Base-by-base conservation (phyloP, 2,329 filamentous ascomycete species). In the Metarhizium robertsii region DNA sequence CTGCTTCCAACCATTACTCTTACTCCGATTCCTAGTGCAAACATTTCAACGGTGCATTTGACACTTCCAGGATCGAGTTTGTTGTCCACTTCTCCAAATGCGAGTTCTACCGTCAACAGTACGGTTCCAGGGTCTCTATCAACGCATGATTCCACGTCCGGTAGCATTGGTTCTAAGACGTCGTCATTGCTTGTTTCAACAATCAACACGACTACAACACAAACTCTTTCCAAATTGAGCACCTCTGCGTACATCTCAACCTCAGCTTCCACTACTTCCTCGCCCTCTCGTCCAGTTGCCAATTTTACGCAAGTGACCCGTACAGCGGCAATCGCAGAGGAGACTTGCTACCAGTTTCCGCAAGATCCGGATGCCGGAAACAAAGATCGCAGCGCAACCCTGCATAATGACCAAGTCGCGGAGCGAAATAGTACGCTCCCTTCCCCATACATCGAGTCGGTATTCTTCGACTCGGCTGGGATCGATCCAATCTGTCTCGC, bases 371-470 rank as follows among this genome's bases (percentile, higher is more conserved):
- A 60, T 16, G 20, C n/a, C 59, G 58, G 34, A 64, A 63, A 4
- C 52, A 61, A 10, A 53, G 62, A 7, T 13, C 54, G 64, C 25
- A 59, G 69, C 42, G 62, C 68, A 0, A 53, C 66, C 4, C 51
- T 73, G n/a, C 66, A 67, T 48, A 71, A 69, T 47, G 60, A 62
- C 14, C 64, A 64, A 6, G 56, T 66, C 6, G 65, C 58, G 10
- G 66, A 68, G 50, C 57, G 58, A 2, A 69, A 71, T 34, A 57
- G 61, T 16, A 62, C 66, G 0, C 66, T 72, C 6, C 68, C 69
- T 1, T 62, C 65, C 25, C 69, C 71, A 0, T 73, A 70, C 49
- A 66, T 73, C 3, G 69, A 73, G 51, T 67, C 71, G 0, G 62
- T 73, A 25, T 64, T 66, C 46, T 68, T 73, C 50, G 64, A 68